Percentiles rank a stretch among this genome's conserved stretches.
phyloP scores from a whole-genome alignment of 768 basidiomycete species.

The Chalciporus piperatus region DNA sequence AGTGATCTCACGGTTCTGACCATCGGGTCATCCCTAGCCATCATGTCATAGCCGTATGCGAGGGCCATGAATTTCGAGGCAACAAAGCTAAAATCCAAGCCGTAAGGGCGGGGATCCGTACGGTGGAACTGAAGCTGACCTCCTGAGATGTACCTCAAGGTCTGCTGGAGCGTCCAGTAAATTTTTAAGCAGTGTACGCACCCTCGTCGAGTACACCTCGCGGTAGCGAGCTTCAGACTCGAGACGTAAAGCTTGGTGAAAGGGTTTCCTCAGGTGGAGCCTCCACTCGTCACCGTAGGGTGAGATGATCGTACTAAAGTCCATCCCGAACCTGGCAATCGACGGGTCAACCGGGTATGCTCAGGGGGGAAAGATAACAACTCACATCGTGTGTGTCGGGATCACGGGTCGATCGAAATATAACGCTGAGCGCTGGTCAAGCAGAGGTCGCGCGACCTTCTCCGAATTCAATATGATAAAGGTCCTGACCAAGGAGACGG shows the following conservation, averaged over 20 bases:
- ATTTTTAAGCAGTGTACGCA: slow-evolving; percentile 18
- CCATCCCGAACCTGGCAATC: slow-evolving; percentile 22
- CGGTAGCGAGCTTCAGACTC: slow-evolving; percentile 20
- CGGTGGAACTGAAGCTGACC: background rate
- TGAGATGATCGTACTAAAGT: slow-evolving; percentile 27
- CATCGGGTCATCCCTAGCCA: slow-evolving; percentile 19
- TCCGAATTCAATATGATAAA: slow-evolving; percentile 24
- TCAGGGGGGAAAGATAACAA: background rate
- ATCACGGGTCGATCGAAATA: slow-evolving; percentile 23
- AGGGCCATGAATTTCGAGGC: slow-evolving; percentile 26
- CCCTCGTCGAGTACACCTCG: slow-evolving; percentile 21
- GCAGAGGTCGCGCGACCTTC: slow-evolving; percentile 17
- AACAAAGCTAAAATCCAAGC: slow-evolving; percentile 12
- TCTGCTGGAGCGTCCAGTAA: slow-evolving; percentile 21
- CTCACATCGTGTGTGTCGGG: slow-evolving; percentile 15
- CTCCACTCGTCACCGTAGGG: slow-evolving; percentile 32
- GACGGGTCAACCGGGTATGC: background rate
- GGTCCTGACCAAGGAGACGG: slow-evolving; percentile 16
- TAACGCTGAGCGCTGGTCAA: slow-evolving; percentile 25
- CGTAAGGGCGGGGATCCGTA: background rate
- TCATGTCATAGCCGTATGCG: slow-evolving; percentile 24
- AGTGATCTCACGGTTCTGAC: slow-evolving; percentile 16
- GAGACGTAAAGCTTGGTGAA: slow-evolving; percentile 26
- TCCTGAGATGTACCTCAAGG: slow-evolving; percentile 25
- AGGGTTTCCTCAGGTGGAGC: slow-evolving; percentile 29